phyloP scores from a whole-genome alignment of 371 early-diverging fungal species.

The Mucor mucedo region DNA sequence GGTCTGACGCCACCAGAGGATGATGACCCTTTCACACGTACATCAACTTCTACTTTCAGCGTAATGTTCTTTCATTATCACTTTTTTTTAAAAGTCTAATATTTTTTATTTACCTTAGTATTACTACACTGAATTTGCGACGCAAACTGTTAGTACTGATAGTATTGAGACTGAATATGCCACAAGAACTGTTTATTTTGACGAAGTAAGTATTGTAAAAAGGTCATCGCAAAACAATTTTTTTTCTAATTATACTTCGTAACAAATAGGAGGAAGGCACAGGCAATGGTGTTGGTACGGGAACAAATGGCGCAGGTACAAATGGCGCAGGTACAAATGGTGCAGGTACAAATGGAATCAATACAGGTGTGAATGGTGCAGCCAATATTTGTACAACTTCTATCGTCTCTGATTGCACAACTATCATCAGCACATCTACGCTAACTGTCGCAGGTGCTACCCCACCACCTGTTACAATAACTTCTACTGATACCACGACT shows the following conservation, averaged over 20 bases:
- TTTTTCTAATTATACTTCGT: not conserved
- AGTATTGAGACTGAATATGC: not conserved
- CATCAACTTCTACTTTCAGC: constrained; percentile 7
- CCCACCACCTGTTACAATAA: not conserved
- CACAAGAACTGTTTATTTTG: constrained; percentile 3
- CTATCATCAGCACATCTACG: not conserved
- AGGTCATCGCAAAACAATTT: not conserved
- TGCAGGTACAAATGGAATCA: too few species aligned
- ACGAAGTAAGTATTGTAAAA: not conserved
- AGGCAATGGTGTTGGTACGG: too few species aligned
- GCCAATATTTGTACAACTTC: too few species aligned
- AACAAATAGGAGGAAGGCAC: not conserved
- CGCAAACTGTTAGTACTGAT: constrained; percentile 2
- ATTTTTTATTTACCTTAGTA: not conserved
- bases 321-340: too few species aligned
- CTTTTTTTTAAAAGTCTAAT: not conserved
- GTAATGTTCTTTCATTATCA: not conserved
- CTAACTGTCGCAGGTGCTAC: not conserved
- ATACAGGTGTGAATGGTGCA: too few species aligned
- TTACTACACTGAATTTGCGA: not conserved
- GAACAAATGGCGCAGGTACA: too few species aligned
- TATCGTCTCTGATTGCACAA: not conserved
- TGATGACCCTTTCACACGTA: not conserved
- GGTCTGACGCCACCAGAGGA: constrained; percentile 4
- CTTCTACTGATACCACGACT: not conserved